phyloP scores from a whole-genome alignment of 1,284 basidiomycete species.

The Fomitiporia mediterranea region DNA sequence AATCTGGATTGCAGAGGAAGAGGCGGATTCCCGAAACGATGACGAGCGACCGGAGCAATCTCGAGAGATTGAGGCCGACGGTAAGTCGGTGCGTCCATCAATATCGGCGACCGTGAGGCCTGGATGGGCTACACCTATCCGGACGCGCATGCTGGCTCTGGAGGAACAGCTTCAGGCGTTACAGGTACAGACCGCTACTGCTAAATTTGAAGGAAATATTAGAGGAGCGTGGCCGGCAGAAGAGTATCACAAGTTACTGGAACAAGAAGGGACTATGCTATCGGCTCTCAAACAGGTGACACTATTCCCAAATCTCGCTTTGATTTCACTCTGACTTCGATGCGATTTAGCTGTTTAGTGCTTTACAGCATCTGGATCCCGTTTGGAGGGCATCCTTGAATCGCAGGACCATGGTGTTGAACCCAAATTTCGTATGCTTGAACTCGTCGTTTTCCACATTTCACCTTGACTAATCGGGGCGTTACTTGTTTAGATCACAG shows the following conservation, averaged over 20 bases:
- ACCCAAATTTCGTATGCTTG: constrained; percentile 43
- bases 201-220: constrained; percentile 45
- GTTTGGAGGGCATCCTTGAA: constrained; percentile 35
- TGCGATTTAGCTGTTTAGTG: constrained; percentile 35
- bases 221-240: constrained; percentile 47
- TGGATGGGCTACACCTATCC: constrained; percentile 27
- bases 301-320: constrained; percentile 12
- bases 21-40: constrained; percentile 20
- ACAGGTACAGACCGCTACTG: constrained; percentile 34
- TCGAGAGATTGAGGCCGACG: constrained; percentile 29
- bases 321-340: not conserved
- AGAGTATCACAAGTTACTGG: constrained; percentile 41
- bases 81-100: constrained; percentile 22
- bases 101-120: constrained; percentile 37
- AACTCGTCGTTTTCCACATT: too few species aligned
- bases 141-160: constrained; percentile 25
- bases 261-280: constrained; percentile 42
- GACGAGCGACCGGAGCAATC: constrained; percentile 14
- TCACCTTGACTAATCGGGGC: not conserved
- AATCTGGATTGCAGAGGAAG: constrained; percentile 36
- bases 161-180: constrained; percentile 36
- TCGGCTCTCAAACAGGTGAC: constrained; percentile 36
- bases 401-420: constrained; percentile 41
- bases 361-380: constrained; percentile 38
- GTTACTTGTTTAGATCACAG: constrained; percentile 34